Evolutionary conservation across 2,329 filamentous ascomycete genomes (phyloP).

Genomic region (Amylocarpus encephaloides): DNA sequence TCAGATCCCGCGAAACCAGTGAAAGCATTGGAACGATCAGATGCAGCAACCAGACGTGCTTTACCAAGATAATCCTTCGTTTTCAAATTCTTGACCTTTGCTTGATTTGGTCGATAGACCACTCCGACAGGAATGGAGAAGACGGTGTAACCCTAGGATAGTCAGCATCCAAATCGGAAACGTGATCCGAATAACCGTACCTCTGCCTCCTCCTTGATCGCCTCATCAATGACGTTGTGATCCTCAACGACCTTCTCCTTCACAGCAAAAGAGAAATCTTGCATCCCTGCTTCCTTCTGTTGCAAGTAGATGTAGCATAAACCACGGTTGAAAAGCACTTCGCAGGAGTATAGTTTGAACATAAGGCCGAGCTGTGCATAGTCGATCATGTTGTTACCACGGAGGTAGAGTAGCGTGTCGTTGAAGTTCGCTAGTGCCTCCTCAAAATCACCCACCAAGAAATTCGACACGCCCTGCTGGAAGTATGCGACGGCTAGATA

Average conservation of each 20-base stretch:
- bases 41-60: slow-evolving; percentile 84
- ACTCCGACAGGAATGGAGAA: slow-evolving; percentile 97
- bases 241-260: slow-evolving; percentile 96
- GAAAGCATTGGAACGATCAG: slow-evolving; percentile 72
- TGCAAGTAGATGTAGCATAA: slow-evolving; percentile 96
- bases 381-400: slow-evolving; percentile 95
- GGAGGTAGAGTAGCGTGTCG: slow-evolving; percentile 87
- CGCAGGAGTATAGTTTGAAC: slow-evolving; percentile 95
- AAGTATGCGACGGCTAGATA: slow-evolving; percentile 98
- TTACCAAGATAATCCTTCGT: slow-evolving; percentile 97
- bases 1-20: slow-evolving; percentile 76
- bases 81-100: slow-evolving; percentile 97
- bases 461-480: slow-evolving; percentile 97
- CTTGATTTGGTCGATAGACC: slow-evolving; percentile 90
- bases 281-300: slow-evolving; percentile 82
- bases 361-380: slow-evolving; percentile 93
- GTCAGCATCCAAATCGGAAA: slow-evolving; percentile 14
- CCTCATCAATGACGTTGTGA: slow-evolving; percentile 97
- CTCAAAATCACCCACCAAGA: slow-evolving; percentile 92
- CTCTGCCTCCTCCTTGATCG: slow-evolving; percentile 87
- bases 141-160: slow-evolving; percentile 79
- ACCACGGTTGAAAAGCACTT: slow-evolving; percentile 94
- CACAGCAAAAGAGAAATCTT: slow-evolving; percentile 82
- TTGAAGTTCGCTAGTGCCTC: slow-evolving; percentile 98
- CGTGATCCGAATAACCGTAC: slow-evolving; percentile 41